Conservation (phyloP, 345 rosid genomes). For the Anastatica hierochuntica region DNA sequence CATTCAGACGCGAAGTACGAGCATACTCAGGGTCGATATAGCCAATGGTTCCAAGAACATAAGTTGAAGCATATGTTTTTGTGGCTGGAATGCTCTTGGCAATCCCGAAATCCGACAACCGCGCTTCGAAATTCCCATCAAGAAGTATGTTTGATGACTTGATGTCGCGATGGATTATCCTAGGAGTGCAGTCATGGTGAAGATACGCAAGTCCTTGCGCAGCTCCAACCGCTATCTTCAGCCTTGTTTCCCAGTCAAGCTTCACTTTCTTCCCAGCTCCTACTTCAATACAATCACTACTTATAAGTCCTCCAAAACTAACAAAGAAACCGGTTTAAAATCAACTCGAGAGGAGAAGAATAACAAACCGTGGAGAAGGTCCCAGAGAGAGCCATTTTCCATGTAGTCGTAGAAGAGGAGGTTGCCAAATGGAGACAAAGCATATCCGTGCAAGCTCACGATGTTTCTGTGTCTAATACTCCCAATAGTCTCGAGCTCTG, state of each 20-base stretch:
- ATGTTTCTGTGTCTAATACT: constrained; percentile 92
- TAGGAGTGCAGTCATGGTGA: constrained; percentile 89
- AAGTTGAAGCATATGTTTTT: constrained; percentile 74
- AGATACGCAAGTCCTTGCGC: constrained; percentile 98
- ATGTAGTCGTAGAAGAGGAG: constrained; percentile 96
- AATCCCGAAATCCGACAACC: constrained; percentile 88
- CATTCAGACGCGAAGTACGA: constrained; percentile 70
- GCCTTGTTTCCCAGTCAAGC: constrained; percentile 90
- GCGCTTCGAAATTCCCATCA: constrained; percentile 82
- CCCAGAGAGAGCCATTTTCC: constrained; percentile 97
- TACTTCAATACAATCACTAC: constrained; percentile 8
- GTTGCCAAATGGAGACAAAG: constrained; percentile 66
- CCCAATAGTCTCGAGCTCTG: constrained; percentile 92
- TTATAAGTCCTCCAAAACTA: background rate
- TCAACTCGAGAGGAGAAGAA: background rate
- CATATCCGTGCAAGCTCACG: constrained; percentile 87
- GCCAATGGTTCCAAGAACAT: constrained; percentile 86
- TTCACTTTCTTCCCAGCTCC: constrained; percentile 76
- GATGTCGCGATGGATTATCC: constrained; percentile 84
- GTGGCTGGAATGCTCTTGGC: constrained; percentile 72
- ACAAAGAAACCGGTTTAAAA: background rate
- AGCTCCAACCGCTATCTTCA: constrained; percentile 83
- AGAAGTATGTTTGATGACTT: constrained; percentile 91
- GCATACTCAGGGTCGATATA: constrained; percentile 99
- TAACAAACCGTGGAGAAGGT: constrained; percentile 77